Evolutionary conservation across 345 rosid species (phyloP).

Genomic region (Noccaea caerulescens): DNA sequence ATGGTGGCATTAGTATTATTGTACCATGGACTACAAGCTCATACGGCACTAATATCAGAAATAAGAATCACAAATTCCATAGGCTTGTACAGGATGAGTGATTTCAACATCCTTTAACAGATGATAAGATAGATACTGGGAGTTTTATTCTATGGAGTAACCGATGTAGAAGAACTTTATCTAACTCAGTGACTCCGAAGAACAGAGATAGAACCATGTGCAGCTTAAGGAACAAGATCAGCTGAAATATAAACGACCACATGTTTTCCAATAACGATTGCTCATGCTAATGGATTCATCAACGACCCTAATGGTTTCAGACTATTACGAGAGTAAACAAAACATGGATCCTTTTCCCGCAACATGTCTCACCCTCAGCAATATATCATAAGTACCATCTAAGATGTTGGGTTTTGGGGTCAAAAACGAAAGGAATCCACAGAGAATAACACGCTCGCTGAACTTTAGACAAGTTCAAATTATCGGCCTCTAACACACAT

Average conservation of each 20-base stretch:
- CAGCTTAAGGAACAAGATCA: slow-evolving; percentile 1
- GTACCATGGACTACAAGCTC: slow-evolving; percentile 13
- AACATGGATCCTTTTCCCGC: slow-evolving; percentile 12
- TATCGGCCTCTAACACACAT: neutral
- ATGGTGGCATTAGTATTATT: slow-evolving; percentile 15
- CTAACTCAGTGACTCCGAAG: neutral
- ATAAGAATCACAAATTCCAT: neutral
- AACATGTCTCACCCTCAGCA: slow-evolving; percentile 15
- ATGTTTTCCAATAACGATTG: neutral
- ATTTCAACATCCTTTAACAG: neutral
- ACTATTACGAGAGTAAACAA: neutral
- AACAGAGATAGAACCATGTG: neutral
- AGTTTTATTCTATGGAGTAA: neutral
- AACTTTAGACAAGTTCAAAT: neutral
- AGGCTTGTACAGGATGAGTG: slow-evolving; percentile 5
- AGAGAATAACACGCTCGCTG: neutral
- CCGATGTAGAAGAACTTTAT: neutral
- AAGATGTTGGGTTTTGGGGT: neutral
- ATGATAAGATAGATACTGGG: neutral
- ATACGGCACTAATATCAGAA: neutral
- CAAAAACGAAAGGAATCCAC: slow-evolving; percentile 1
- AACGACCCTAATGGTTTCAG: neutral
- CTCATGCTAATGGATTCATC: neutral
- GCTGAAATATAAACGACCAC: neutral
- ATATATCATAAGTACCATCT: neutral